Conservation (phyloP, 768 basidiomycete species). For the Lentinula detonsa region DNA sequence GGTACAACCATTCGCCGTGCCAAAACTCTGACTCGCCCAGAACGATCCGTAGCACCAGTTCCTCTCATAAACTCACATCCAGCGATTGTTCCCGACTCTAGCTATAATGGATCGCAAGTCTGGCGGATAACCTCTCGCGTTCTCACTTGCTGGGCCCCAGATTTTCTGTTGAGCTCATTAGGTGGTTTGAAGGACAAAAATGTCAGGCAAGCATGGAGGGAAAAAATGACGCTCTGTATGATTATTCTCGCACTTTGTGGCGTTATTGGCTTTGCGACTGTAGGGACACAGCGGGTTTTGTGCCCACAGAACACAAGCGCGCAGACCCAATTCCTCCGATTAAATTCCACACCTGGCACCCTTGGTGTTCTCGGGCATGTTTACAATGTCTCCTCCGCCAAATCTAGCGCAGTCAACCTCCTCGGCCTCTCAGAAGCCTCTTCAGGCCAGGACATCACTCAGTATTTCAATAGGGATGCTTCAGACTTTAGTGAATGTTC, state of each 20-base stretch:
- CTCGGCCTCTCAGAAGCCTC: conserved; percentile 40
- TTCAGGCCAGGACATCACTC: conserved; percentile 88
- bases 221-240: conserved; percentile 91
- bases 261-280: conserved; percentile 84
- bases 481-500: conserved; percentile 62
- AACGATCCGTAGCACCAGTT: conserved; percentile 88
- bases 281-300: conserved; percentile 88
- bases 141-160: conserved; percentile 90
- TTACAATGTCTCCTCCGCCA: conserved; percentile 62
- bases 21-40: conserved; percentile 95
- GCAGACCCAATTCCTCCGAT: conserved; percentile 37
- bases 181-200: conserved; percentile 79
- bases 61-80: conserved; percentile 74
- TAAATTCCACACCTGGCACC: conserved; percentile 54
- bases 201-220: conserved; percentile 90
- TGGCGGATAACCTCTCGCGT: conserved; percentile 81
- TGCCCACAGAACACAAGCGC: conserved; percentile 60
- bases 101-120: conserved; percentile 43
- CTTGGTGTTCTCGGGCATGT: conserved; percentile 74
- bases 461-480: conserved; percentile 67
- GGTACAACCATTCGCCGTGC: conserved; percentile 72
- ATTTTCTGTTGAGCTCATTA: conserved; percentile 61
- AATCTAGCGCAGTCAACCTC: conserved; percentile 52
- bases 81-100: conserved; percentile 15
- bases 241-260: conserved; percentile 77